These are phyloP conservation scores for Leishmania amazonensis DNA, from an alignment of 208 protist species.

Conservation along the genomic window DNA sequence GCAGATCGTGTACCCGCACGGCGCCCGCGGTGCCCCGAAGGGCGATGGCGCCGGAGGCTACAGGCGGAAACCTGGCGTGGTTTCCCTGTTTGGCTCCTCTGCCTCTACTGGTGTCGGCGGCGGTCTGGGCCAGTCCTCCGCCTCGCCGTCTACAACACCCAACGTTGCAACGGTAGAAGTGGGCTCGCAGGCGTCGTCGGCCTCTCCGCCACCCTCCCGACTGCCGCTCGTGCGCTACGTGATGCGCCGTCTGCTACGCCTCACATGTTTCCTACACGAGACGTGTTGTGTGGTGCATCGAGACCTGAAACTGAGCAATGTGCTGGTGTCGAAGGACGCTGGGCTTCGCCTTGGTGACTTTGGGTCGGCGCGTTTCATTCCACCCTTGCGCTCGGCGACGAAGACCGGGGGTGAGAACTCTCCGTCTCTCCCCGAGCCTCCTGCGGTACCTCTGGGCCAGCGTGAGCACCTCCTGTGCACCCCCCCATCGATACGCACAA, in stretches of 20 bases:
- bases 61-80: constrained; percentile 16
- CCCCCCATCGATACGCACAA: constrained; percentile 75
- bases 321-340: constrained; percentile 70
- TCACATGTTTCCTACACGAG: constrained; percentile 74
- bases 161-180: not conserved
- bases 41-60: constrained; percentile 1
- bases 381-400: not conserved
- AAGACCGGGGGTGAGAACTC: not conserved
- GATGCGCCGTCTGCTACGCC: constrained; percentile 66
- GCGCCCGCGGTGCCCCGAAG: not conserved
- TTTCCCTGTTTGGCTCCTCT: constrained; percentile 15
- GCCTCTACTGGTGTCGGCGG: not conserved
- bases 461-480: constrained; percentile 42
- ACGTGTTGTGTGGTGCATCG: constrained; percentile 81
- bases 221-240: constrained; percentile 70
- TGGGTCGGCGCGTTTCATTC: constrained; percentile 76
- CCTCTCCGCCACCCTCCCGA: constrained; percentile 24
- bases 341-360: constrained; percentile 88
- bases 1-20: constrained; percentile 33
- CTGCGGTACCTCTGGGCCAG: not conserved
- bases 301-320: constrained; percentile 91
- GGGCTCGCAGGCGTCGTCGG: constrained; percentile 15
- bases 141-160: not conserved
- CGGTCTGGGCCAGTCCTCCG: not conserved
- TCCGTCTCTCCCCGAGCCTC: not conserved